Percentiles rank a stretch among this genome's conserved stretches.
These are phyloP conservation scores for Parmelia sp. DNA, from an alignment of 495 filamentous ascomycete species.

Conservation along the genomic window DNA sequence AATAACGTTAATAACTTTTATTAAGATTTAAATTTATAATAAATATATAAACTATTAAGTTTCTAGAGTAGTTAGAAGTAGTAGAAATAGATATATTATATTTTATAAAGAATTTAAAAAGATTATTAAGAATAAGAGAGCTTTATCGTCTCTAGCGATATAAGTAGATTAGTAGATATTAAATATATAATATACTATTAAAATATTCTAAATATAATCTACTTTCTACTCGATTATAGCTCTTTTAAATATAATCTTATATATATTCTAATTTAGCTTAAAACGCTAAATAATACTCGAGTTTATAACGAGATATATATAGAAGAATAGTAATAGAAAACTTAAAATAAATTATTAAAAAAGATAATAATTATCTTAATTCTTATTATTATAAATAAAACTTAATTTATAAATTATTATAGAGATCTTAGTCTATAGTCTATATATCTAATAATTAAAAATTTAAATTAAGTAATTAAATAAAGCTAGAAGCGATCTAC, in stretches of 20 bases:
- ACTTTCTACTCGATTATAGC: background rate
- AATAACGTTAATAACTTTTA: background rate
- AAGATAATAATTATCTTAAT: background rate
- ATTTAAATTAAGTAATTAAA: background rate
- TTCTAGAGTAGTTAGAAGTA: background rate
- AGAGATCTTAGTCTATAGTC: background rate
- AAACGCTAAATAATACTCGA: background rate
- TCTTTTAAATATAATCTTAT: background rate
- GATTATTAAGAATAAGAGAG: background rate
- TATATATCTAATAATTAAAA: background rate
- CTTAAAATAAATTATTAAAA: background rate
- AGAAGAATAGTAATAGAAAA: background rate
- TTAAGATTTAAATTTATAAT: background rate
- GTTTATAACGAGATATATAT: constrained; percentile 4
- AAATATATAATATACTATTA: background rate
- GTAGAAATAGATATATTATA: background rate
- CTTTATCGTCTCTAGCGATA: background rate
- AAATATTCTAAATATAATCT: background rate
- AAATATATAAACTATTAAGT: too few species aligned
- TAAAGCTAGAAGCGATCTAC: background rate
- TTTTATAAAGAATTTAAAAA: background rate
- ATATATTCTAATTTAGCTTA: background rate
- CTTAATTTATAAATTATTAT: background rate
- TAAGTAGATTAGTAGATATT: background rate
- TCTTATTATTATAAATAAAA: constrained; percentile 1